Base-by-base conservation (phyloP, 345 rosid species). In the Salix purpurea region DNA sequence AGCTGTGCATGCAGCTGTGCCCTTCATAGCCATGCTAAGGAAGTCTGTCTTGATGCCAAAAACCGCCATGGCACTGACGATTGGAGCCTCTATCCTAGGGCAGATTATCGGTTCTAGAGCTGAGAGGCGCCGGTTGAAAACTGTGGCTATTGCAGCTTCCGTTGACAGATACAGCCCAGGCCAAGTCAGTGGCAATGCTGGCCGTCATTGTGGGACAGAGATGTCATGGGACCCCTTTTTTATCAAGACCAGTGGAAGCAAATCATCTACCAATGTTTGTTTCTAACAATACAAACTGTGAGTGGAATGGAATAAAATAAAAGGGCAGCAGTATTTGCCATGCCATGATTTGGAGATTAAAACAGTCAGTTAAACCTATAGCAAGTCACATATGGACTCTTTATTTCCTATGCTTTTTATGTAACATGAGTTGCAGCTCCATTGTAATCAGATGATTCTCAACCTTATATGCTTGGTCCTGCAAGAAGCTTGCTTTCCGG, bases 1-100 rank as follows among this genome's bases (percentile, higher is more conserved):
- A 15, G 97, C 97, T 2, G 87, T 94, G 69, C 97, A 94, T 77
- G 97, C 98, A 24, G 96, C 96, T n/a, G 97, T 94, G 54, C 98
- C 94, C 23, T 94, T 94, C 78, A 91, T 94, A 68, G 98, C 94
- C 14, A 91, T 94, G 93, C 91, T 92, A 14, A 84, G 98, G 86
- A 94, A 94, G 77, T 92, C 97, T 1, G 91, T 91, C 1, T 18
- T 87, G 85, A 92, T 94, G 92, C 98, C 96, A 0, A 94, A 94
- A 75, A 68, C 94, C 42, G 98, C 98, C 4, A 94, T 94, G 96
- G 96, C 89, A 8, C 76, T 94, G 79, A 94, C 98, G 8, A 89
- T 92, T 23, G 96, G 87, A 34, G 97, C 98, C 70, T 92, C 98
- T 1, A 91, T 94, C 46, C 30, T 92, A 37, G 98, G 98, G 30